Conservation (phyloP, 2,329 filamentous ascomycete species). For the Beauveria asiatica region DNA sequence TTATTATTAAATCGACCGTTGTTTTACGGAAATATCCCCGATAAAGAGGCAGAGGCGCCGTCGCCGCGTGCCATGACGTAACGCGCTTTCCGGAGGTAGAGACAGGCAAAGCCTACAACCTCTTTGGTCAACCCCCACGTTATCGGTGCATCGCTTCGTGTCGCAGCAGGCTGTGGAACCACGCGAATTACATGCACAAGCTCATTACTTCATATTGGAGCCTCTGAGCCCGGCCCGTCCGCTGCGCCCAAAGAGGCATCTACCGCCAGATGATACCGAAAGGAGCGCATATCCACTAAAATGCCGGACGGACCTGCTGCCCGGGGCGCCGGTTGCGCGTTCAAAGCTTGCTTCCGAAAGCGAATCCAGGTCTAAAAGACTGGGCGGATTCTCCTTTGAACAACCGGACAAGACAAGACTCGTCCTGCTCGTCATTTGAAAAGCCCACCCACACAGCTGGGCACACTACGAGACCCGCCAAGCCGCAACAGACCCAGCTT, state of each 20-base stretch:
- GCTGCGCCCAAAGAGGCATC: constrained; percentile 3
- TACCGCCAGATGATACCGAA: constrained; percentile 5
- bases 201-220: not conserved
- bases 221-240: not conserved
- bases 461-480: constrained; percentile 2
- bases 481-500: not conserved
- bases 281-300: not conserved
- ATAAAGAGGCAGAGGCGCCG: not conserved
- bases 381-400: not conserved
- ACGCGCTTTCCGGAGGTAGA: not conserved
- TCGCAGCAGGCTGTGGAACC: not conserved
- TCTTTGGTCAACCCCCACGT: not conserved
- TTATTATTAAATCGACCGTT: not conserved
- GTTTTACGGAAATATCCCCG: not conserved
- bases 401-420: not conserved
- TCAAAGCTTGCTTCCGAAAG: not conserved
- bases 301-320: not conserved
- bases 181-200: not conserved
- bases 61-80: not conserved
- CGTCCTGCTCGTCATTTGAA: not conserved
- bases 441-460: not conserved
- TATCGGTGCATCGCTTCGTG: not conserved
- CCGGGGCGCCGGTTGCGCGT: not conserved
- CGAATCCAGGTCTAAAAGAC: not conserved
- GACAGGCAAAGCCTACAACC: not conserved